A percentile compares a stretch with the other conserved stretches of the same genome.
phyloP scores from a whole-genome alignment of 1,284 basidiomycete species.

The Singerocomus inundabilis region DNA sequence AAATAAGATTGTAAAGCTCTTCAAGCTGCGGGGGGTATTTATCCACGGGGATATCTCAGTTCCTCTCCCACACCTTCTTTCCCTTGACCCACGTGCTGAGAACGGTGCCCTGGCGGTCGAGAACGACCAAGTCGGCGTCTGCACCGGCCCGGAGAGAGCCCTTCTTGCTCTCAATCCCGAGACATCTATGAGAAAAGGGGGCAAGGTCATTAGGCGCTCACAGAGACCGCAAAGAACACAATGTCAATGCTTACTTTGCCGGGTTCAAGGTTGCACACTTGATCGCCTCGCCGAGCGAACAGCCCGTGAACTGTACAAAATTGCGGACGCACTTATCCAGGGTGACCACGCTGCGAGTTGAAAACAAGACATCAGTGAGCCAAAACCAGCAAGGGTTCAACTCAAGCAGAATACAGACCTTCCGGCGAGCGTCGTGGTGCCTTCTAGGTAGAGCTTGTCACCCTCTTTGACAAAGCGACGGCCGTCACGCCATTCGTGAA shows the following conservation, averaged over 20 bases:
- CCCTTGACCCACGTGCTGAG: constrained; percentile 82
- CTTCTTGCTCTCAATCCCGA: constrained; percentile 76
- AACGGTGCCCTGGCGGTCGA: constrained; percentile 68
- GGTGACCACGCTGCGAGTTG: constrained; percentile 63
- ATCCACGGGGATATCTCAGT: constrained; percentile 12
- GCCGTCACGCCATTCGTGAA: constrained; percentile 85
- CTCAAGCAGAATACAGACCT: constrained; percentile 39
- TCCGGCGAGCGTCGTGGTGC: constrained; percentile 85
- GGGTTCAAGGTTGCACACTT: constrained; percentile 83
- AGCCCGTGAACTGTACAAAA: constrained; percentile 78
- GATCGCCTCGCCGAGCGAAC: constrained; percentile 79
- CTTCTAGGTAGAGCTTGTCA: constrained; percentile 77
- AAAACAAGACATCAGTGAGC: background rate
- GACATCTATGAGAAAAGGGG: constrained; percentile 45
- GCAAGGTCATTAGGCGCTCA: background rate
- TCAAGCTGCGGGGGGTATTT: background rate
- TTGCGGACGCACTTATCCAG: constrained; percentile 84
- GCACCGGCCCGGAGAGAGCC: constrained; percentile 77
- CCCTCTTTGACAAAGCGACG: constrained; percentile 79
- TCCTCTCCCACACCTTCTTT: constrained; percentile 60
- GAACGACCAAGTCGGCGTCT: constrained; percentile 81
- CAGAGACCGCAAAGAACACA: background rate
- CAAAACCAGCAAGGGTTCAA: background rate
- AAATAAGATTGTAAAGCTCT: too few species aligned
- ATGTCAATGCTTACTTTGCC: constrained; percentile 53